Evolutionary conservation across 75 land plant genomes (phyloP).

Genomic region (Adiantum capillusveneris): DNA sequence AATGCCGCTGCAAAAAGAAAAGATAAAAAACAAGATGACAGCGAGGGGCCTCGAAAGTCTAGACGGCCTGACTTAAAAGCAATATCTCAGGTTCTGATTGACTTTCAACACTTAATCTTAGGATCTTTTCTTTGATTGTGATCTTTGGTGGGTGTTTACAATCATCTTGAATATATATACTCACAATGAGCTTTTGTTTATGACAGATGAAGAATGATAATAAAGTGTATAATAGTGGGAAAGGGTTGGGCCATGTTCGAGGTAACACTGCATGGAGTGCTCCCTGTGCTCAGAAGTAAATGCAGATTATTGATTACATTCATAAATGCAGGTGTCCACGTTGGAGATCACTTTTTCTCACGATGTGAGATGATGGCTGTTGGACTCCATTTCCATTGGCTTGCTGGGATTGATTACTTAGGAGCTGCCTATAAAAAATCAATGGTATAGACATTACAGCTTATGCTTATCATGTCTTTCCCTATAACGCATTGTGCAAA

Average conservation of each 20-base stretch:
- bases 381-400: conserved; percentile 80
- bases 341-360: conserved; percentile 78
- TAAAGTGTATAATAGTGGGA: not conserved
- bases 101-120: no score
- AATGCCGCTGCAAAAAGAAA: not conserved
- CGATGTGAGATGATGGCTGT: conserved; percentile 80
- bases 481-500: no score
- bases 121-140: no score
- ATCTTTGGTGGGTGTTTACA: no score
- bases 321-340: conserved; percentile 55
- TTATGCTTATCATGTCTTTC: no score
- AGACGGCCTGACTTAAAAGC: conserved; percentile 4
- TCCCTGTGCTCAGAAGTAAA: not conserved
- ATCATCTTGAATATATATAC: no score
- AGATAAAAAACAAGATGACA: not conserved
- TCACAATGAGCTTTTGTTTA: no score
- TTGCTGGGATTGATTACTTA: conserved; percentile 84
- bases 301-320: not conserved
- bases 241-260: not conserved
- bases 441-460: no score
- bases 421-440: conserved; percentile 20
- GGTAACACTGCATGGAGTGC: not conserved
- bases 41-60: conserved; percentile 1
- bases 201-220: not conserved
- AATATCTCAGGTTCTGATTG: conserved; percentile 22